phyloP scores from a whole-genome alignment of 495 filamentous ascomycete species.

The Glonium stellatum region DNA sequence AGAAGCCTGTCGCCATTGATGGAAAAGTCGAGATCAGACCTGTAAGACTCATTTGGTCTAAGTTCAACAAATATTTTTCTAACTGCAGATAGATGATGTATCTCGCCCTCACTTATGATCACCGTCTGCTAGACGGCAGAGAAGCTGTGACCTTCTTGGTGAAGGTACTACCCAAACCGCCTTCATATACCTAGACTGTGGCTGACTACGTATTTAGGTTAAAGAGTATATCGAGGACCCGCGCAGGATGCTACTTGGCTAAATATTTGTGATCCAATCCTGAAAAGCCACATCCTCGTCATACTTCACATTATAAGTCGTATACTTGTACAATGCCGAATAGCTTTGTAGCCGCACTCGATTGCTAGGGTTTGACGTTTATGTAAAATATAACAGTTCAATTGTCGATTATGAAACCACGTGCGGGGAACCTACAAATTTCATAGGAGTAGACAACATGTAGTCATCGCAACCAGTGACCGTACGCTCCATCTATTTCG shows the following conservation, averaged over 20 bases:
- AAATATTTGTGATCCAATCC: neutral
- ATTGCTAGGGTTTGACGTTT: neutral
- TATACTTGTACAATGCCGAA: neutral
- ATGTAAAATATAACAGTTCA: neutral
- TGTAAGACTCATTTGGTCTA: slow-evolving; percentile 39
- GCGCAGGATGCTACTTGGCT: slow-evolving; percentile 70
- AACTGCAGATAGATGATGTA: slow-evolving; percentile 76
- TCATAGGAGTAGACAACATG: too few relatives aligned
- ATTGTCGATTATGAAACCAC: neutral
- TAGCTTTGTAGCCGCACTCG: too few relatives aligned
- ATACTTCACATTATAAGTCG: neutral
- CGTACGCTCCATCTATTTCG: too few relatives aligned
- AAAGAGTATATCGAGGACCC: slow-evolving; percentile 99
- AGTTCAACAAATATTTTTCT: slow-evolving; percentile 7
- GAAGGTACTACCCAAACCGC: slow-evolving; percentile 45
- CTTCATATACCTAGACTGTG: slow-evolving; percentile 31
- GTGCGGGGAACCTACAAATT: neutral
- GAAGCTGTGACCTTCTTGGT: slow-evolving; percentile 97
- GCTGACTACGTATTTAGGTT: slow-evolving; percentile 41
- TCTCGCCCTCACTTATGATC: slow-evolving; percentile 93
- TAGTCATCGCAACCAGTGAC: too few relatives aligned
- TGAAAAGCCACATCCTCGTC: neutral
- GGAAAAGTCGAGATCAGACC: slow-evolving; percentile 91
- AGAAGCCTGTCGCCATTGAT: slow-evolving; percentile 80
- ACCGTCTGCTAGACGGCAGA: slow-evolving; percentile 87